Evolutionary conservation across 768 basidiomycete genomes (phyloP).

Genomic region (Pleurotus citrinopileatus): DNA sequence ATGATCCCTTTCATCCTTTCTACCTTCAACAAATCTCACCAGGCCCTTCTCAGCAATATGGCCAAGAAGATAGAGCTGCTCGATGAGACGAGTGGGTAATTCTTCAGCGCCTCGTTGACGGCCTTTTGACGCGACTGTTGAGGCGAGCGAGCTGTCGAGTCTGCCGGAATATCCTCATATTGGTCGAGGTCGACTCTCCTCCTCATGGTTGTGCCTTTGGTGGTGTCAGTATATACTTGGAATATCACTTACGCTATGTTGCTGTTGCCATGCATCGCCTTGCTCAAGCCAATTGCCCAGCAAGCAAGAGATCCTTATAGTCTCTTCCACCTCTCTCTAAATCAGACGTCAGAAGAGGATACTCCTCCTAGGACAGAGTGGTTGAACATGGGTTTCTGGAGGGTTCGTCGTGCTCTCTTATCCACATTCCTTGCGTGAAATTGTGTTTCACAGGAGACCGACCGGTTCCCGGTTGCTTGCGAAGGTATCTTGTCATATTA

Average conservation of each 20-base stretch:
- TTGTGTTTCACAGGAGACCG: constrained; percentile 33
- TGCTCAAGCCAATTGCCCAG: constrained; percentile 3
- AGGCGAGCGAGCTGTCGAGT: too few species aligned
- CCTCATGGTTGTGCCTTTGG: background rate
- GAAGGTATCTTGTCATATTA: constrained; percentile 42
- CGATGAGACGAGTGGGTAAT: background rate
- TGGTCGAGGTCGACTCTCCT: background rate
- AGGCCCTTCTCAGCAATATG: constrained; percentile 22
- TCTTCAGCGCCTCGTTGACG: too few species aligned
- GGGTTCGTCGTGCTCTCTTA: constrained; percentile 31
- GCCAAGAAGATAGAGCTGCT: constrained; percentile 18
- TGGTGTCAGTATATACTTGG: background rate
- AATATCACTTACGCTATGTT: constrained; percentile 1
- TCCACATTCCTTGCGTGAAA: background rate
- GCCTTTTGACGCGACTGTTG: too few species aligned
- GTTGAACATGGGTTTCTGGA: constrained; percentile 74
- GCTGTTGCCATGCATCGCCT: constrained; percentile 8
- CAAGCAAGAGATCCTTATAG: constrained; percentile 49
- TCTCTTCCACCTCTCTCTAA: constrained; percentile 54
- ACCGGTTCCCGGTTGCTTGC: constrained; percentile 56
- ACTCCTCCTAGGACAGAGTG: constrained; percentile 54
- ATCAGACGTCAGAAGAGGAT: constrained; percentile 37
- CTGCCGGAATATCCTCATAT: too few species aligned
- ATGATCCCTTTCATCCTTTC: constrained; percentile 31
- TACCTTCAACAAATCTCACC: constrained; percentile 28